A percentile compares a stretch with the other conserved stretches of the same genome.
Evolutionary conservation across 805 yeast species (phyloP).

Genomic region (Pichia kluyveri): DNA sequence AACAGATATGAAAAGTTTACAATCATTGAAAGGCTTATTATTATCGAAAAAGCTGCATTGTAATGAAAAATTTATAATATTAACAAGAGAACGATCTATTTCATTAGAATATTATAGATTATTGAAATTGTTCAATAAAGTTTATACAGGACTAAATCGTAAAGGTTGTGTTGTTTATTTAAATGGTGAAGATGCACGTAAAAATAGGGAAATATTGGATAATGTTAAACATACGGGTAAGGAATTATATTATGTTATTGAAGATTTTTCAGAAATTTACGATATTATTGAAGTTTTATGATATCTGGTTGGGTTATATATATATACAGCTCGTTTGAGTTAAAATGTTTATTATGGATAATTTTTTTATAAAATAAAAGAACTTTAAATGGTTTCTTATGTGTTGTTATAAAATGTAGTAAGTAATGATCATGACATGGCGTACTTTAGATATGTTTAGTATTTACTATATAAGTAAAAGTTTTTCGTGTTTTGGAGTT

Average conservation of each 20-base stretch:
- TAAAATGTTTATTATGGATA: too few species aligned
- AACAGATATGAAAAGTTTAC: conserved; percentile 14
- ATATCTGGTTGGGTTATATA: too few species aligned
- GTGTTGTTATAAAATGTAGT: too few species aligned
- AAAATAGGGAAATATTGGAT: not conserved
- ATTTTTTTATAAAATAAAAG: too few species aligned
- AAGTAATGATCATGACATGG: too few species aligned
- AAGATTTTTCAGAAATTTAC: conserved; percentile 14
- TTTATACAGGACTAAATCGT: not conserved
- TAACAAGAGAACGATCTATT: conserved; percentile 17
- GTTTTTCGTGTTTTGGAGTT: too few species aligned
- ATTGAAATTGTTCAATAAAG: conserved; percentile 12
- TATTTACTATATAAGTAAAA: too few species aligned
- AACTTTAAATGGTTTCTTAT: too few species aligned
- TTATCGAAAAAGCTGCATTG: not conserved
- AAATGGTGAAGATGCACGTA: conserved; percentile 2
- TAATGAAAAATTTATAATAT: conserved; percentile 12
- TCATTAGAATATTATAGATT: conserved; percentile 20
- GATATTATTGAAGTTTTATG: conserved; percentile 14
- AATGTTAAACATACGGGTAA: conserved; percentile 8
- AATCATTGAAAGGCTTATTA: conserved; percentile 8
- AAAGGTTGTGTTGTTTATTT: conserved; percentile 19
- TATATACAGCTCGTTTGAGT: too few species aligned
- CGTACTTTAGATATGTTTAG: too few species aligned
- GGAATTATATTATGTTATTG: conserved; percentile 14